phyloP scores from a whole-genome alignment of 179 eudicot species.

The Corrigiola litoralis region DNA sequence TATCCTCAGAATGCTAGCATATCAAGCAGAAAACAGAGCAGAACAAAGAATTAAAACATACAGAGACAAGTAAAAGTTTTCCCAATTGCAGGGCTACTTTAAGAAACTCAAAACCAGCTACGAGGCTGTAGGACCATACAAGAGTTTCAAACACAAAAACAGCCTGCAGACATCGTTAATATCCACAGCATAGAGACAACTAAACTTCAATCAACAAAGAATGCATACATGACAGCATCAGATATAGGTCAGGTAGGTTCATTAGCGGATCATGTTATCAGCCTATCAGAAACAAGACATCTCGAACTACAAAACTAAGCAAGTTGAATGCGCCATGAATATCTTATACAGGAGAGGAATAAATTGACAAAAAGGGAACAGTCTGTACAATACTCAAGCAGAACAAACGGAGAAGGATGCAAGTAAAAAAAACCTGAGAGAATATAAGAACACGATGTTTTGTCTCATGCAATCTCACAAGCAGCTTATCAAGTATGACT shows the following conservation, averaged over 20 bases:
- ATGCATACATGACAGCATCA: not conserved
- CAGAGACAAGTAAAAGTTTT: no score
- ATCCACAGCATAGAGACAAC: not conserved
- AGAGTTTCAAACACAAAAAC: no score
- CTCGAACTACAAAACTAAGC: not conserved
- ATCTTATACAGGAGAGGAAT: no score
- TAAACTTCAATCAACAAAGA: not conserved
- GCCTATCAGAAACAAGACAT: not conserved
- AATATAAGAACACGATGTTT: conserved; percentile 98
- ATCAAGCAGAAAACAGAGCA: not conserved
- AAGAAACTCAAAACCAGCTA: no score
- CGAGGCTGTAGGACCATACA: no score
- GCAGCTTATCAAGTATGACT: conserved; percentile 92
- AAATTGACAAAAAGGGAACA: no score
- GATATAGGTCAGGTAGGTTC: not conserved
- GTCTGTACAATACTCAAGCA: not conserved
- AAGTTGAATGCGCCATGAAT: not conserved
- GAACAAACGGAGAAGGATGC: not conserved
- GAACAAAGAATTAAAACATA: not conserved
- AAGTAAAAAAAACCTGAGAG: conserved; percentile 75
- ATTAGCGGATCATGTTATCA: not conserved
- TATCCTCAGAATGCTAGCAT: no score
- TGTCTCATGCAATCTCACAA: conserved; percentile 82
- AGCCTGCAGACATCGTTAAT: not conserved
- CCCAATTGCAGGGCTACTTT: no score